Base-by-base conservation (phyloP, 1,284 basidiomycete genomes). In the Ceratobasidium sp. region DNA sequence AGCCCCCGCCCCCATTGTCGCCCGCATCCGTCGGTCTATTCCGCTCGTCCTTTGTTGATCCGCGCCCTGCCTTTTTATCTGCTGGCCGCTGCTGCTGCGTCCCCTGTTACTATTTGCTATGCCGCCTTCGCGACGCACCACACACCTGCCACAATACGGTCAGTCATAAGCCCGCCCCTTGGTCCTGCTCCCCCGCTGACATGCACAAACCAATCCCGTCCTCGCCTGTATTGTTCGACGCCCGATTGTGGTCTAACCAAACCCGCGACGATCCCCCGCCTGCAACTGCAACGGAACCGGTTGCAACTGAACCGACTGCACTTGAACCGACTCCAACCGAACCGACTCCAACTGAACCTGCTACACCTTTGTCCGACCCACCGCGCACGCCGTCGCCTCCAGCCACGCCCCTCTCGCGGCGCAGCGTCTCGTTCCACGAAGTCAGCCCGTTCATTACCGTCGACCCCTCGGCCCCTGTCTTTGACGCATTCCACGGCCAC, bases 1-100 rank as follows among this genome's bases (percentile, higher is more conserved):
- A 69, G 54, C 53, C 66, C 66, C 66, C 64, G 49, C 64, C 64
- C 66, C 66, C 66, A 69, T 69, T 69, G 66, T 69, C 36, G 66
- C 42, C 66, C 54, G 66, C 53, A 69, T 69, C 42, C 53, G 66
- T 69, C 64, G 48, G 64, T 44, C 54, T 36, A 21, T 60, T 25
- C 58, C 58, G 58, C 58, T 42, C 58, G 51, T 28, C 64, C 53
- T 69, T 69, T 58, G 66, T 62, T 46, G 30, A 48, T 46, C 46
- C 28, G 25, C 44, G 28, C 28, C 36, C 44, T 48, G 30, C 62
- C 44, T 64, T 21, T n/a, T 30, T 51, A 48, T 46, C 36, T 33
- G n/a, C 62, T 33, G 30, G 28, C 62, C 62, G 28, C 46, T 44
- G 61, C 61, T 18, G 38, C 59, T 28, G 30, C 42, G 14, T 36